phyloP scores from a whole-genome alignment of 371 early-diverging fungal genomes.

The Mucor velutinosus region DNA sequence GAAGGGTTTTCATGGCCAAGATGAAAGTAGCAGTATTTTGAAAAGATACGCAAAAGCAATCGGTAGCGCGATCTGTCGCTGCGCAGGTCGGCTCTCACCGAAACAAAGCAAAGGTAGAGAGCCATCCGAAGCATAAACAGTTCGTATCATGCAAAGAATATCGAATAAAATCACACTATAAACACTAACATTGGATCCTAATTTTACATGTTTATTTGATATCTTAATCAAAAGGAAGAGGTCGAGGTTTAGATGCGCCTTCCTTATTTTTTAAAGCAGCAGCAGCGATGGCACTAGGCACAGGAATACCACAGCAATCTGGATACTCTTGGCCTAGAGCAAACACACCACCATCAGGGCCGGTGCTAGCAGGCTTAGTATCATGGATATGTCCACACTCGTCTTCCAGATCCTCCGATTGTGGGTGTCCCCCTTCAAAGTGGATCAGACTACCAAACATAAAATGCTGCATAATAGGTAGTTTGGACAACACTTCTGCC shows the following conservation, averaged over 20 bases:
- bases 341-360: slow-evolving; percentile 58
- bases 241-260: slow-evolving; percentile 28
- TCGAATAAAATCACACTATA: no score
- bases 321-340: slow-evolving; percentile 95
- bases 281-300: slow-evolving; percentile 94
- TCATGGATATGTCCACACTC: slow-evolving; percentile 49
- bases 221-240: slow-evolving; percentile 60
- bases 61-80: no score
- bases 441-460: slow-evolving; percentile 82
- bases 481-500: slow-evolving; percentile 93
- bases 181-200: background rate
- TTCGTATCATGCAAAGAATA: no score
- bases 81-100: no score
- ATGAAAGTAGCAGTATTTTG: no score
- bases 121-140: no score
- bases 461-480: slow-evolving; percentile 99
- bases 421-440: slow-evolving; percentile 56
- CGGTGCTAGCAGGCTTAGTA: background rate
- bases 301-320: slow-evolving; percentile 91
- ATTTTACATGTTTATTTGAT: background rate
- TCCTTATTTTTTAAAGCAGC: slow-evolving; percentile 32
- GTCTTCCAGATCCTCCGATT: slow-evolving; percentile 50
- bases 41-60: no score
- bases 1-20: no score
- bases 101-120: no score